These are phyloP conservation scores for Wickerhamiella infanticola DNA, from an alignment of 1,139 yeast species.

Conservation along the genomic window DNA sequence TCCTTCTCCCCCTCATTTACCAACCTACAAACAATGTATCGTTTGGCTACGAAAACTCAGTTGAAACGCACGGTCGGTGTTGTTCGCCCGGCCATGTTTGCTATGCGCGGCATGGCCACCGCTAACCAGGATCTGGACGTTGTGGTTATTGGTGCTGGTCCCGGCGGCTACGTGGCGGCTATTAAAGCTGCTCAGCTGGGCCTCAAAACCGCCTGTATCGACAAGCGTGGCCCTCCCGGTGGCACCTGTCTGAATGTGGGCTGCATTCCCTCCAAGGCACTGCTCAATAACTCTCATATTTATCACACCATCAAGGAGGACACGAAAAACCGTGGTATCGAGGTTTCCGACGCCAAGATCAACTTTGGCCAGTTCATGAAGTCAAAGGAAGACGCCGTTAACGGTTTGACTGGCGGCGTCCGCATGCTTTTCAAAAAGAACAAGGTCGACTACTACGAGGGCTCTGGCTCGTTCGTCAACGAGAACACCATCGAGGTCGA, in stretches of 20 bases:
- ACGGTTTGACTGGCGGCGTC: constrained; percentile 80
- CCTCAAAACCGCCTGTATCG: constrained; percentile 85
- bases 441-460: constrained; percentile 89
- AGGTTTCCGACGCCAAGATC: constrained; percentile 53
- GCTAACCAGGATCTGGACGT: constrained; percentile 55
- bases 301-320: constrained; percentile 84
- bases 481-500: constrained; percentile 66
- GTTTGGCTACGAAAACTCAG: background rate
- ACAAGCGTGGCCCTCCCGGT: constrained; percentile 89
- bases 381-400: constrained; percentile 84
- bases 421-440: constrained; percentile 92
- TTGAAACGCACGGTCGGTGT: background rate
- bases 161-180: constrained; percentile 96
- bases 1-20: background rate
- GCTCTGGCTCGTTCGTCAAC: constrained; percentile 74
- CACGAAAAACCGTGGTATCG: constrained; percentile 78
- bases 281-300: constrained; percentile 85
- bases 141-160: constrained; percentile 97
- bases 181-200: constrained; percentile 97
- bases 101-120: constrained; percentile 9
- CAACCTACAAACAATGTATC: background rate
- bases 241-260: constrained; percentile 98
- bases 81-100: background rate
- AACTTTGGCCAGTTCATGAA: constrained; percentile 72
- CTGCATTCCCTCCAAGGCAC: constrained; percentile 94